Conservation (phyloP, 2,329 filamentous ascomycete genomes). For the Cylindrodendrum hubeiense region DNA sequence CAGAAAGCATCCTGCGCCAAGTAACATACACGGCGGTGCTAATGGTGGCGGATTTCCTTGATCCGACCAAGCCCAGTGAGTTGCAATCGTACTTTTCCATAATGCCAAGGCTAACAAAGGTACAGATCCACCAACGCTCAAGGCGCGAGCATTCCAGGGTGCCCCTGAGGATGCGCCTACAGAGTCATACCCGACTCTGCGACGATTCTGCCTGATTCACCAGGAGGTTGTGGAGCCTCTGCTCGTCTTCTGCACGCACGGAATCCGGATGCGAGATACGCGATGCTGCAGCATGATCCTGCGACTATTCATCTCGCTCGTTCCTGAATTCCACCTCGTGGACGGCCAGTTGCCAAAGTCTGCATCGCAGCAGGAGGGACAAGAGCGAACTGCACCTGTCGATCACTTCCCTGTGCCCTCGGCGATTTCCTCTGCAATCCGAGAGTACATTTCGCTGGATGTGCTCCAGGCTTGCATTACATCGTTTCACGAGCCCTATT, state of each 20-base stretch:
- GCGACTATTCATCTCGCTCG: conserved; percentile 85
- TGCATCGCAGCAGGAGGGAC: conserved; percentile 42
- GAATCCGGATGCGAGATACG: conserved; percentile 89
- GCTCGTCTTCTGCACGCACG: conserved; percentile 91
- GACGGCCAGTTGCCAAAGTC: conserved; percentile 45
- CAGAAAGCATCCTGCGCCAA: conserved; percentile 93
- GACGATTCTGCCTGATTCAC: conserved; percentile 85
- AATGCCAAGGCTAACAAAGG: conserved; percentile 28
- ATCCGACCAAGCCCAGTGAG: conserved; percentile 77
- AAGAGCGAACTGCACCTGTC: conserved; percentile 34
- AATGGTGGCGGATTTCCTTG: conserved; percentile 90
- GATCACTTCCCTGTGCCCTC: conserved; percentile 62
- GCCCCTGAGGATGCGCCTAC: conserved; percentile 42
- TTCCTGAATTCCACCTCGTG: conserved; percentile 82
- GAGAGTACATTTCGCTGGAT: conserved; percentile 90
- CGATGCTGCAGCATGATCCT: conserved; percentile 89
- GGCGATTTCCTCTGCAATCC: conserved; percentile 74
- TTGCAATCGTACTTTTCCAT: conserved; percentile 15
- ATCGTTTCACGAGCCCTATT: conserved; percentile 94
- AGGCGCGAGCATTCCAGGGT: conserved; percentile 44
- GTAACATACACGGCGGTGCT: conserved; percentile 93
- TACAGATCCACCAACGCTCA: conserved; percentile 49
- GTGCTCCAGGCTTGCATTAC: conserved; percentile 91
- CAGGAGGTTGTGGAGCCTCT: conserved; percentile 86
- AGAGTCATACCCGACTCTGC: conserved; percentile 70